phyloP scores from a whole-genome alignment of 73 alveolate genomes.

The Breviolum minutum region DNA sequence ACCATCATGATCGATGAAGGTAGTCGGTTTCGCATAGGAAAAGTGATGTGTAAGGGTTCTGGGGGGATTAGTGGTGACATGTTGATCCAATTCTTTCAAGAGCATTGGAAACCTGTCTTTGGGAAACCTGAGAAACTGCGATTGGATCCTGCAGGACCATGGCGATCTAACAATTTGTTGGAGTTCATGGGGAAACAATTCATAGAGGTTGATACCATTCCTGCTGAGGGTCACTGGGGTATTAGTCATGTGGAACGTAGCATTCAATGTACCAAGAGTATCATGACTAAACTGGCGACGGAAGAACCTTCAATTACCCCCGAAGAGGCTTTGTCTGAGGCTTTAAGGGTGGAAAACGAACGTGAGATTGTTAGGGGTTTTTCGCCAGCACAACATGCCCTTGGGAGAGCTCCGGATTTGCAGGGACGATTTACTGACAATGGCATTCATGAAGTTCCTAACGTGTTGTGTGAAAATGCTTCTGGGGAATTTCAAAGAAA shows the following conservation, averaged over 20 bases:
- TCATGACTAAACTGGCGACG: neutral
- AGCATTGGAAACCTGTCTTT: neutral
- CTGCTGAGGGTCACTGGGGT: constrained; percentile 35
- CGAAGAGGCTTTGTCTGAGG: neutral
- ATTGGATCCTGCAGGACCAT: constrained; percentile 34
- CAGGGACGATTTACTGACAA: neutral
- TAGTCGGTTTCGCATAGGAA: constrained; percentile 4
- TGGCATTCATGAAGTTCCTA: neutral
- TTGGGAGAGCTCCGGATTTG: neutral
- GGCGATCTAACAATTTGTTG: neutral
- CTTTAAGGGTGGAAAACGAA: neutral
- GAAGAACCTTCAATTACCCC: neutral
- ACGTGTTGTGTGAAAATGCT: neutral
- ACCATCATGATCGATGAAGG: neutral
- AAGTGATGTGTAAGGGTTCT: neutral
- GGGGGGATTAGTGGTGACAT: neutral
- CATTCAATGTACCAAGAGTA: neutral
- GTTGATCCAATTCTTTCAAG: neutral
- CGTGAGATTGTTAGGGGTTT: neutral
- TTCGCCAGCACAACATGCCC: constrained; percentile 1
- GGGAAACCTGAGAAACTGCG: neutral
- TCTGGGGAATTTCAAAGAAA: neutral
- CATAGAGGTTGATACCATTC: neutral
- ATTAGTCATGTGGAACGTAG: neutral
- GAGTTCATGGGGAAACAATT: neutral